These are phyloP conservation scores for Eutreptiella sp. DNA, from an alignment of 208 protist species.

Conservation along the genomic window DNA sequence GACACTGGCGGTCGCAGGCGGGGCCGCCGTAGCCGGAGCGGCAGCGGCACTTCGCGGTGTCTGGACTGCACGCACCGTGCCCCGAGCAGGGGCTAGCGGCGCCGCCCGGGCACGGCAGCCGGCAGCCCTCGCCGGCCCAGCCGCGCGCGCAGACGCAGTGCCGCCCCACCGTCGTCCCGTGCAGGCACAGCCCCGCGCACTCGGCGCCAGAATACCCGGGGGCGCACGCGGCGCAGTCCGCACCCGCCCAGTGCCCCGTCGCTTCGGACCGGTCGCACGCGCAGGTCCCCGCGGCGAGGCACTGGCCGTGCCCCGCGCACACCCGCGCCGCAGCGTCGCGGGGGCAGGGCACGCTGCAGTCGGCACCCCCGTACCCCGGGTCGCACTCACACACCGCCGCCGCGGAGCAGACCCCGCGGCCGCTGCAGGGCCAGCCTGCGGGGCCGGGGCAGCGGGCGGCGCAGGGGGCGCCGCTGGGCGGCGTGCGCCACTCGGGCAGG, in stretches of 20 bases:
- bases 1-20: background rate
- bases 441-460: no score
- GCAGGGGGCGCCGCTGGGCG: no score
- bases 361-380: background rate
- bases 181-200: no score
- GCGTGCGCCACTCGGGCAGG: no score
- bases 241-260: background rate
- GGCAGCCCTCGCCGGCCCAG: constrained; percentile 9
- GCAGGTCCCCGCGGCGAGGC: no score
- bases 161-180: no score
- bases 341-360: background rate
- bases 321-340: background rate
- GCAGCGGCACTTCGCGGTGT: background rate
- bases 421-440: no score
- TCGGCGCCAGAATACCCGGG: background rate
- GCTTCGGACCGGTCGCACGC: background rate
- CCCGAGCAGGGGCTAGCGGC: constrained; percentile 15
- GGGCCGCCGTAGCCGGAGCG: background rate
- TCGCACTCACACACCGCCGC: background rate
- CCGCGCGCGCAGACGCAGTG: constrained; percentile 21
- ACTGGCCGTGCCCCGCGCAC: no score
- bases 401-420: constrained; percentile 13
- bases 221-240: background rate
- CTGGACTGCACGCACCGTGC: constrained; percentile 5
- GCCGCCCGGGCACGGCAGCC: constrained; percentile 14